phyloP scores from a whole-genome alignment of 495 filamentous ascomycete species.

The Penicillium riverlandense region DNA sequence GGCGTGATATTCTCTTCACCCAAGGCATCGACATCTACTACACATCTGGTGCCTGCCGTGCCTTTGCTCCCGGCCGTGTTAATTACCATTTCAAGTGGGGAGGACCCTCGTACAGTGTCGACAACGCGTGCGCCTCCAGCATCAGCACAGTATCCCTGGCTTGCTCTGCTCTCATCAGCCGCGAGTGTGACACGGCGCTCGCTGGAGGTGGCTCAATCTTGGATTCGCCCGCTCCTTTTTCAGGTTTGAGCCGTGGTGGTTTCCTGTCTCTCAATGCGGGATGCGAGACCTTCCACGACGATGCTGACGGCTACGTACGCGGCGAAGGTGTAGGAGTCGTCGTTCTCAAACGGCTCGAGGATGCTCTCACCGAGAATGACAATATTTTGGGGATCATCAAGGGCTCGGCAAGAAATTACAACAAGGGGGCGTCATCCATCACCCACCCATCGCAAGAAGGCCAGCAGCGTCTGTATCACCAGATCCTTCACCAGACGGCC shows the following conservation, averaged over 20 bases:
- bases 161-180: conserved; percentile 71
- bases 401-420: conserved; percentile 66
- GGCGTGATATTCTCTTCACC: conserved; percentile 81
- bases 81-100: conserved; percentile 86
- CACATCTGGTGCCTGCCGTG: conserved; percentile 81
- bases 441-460: conserved; percentile 69
- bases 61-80: conserved; percentile 82
- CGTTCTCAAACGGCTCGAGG: conserved; percentile 66
- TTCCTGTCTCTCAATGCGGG: conserved; percentile 74
- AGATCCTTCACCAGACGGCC: conserved; percentile 61
- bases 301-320: conserved; percentile 72
- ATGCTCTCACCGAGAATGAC: conserved; percentile 69
- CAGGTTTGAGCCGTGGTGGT: conserved; percentile 74
- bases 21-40: conserved; percentile 91
- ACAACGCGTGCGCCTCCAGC: conserved; percentile 86
- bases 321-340: conserved; percentile 66
- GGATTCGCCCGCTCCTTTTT: conserved; percentile 79
- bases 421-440: conserved; percentile 70
- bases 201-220: conserved; percentile 75
- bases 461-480: conserved; percentile 61
- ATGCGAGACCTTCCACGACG: conserved; percentile 74
- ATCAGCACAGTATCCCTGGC: conserved; percentile 78
- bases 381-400: conserved; percentile 61
- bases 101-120: conserved; percentile 77
- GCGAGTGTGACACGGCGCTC: conserved; percentile 79